phyloP scores from a whole-genome alignment of 108 stramenopile genomes.

The Skeletonema tropicum region DNA sequence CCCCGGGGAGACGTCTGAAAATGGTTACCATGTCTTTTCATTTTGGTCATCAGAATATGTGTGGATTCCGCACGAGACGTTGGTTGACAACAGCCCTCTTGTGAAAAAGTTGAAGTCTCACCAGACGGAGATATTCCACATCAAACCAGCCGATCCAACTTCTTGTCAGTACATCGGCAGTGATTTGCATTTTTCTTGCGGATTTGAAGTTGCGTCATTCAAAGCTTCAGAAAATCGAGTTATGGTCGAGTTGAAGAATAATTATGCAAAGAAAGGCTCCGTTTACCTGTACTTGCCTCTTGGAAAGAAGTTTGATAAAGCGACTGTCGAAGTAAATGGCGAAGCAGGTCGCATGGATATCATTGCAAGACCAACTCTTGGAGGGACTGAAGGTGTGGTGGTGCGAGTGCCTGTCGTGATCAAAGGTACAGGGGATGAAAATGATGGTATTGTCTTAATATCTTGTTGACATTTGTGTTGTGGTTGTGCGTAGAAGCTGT shows the following conservation, averaged over 20 bases:
- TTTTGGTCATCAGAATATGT: constrained; percentile 88
- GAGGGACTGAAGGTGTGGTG: constrained; percentile 30
- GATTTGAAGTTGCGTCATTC: constrained; percentile 81
- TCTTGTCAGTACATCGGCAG: constrained; percentile 88
- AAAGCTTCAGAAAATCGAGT: constrained; percentile 33
- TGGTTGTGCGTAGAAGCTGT: background rate
- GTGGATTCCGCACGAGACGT: constrained; percentile 66
- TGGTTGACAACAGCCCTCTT: constrained; percentile 51
- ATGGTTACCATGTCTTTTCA: constrained; percentile 82
- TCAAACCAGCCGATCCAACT: constrained; percentile 75
- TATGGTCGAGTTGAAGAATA: constrained; percentile 56
- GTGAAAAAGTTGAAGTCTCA: constrained; percentile 70
- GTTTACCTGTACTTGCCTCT: constrained; percentile 70
- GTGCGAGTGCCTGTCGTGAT: constrained; percentile 52
- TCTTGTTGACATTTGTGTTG: constrained; percentile 4
- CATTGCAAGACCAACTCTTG: constrained; percentile 61
- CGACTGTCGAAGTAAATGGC: constrained; percentile 53
- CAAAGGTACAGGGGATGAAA: constrained; percentile 40
- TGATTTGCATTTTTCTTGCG: constrained; percentile 91
- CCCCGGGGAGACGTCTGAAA: constrained; percentile 37
- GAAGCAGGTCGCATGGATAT: constrained; percentile 52
- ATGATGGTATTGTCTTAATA: constrained; percentile 48
- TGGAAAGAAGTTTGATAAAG: constrained; percentile 29
- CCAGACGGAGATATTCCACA: constrained; percentile 87
- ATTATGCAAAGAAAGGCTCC: constrained; percentile 62